These are phyloP conservation scores for Scheffersomyces lignosus DNA, from an alignment of 805 yeast species.

Conservation along the genomic window DNA sequence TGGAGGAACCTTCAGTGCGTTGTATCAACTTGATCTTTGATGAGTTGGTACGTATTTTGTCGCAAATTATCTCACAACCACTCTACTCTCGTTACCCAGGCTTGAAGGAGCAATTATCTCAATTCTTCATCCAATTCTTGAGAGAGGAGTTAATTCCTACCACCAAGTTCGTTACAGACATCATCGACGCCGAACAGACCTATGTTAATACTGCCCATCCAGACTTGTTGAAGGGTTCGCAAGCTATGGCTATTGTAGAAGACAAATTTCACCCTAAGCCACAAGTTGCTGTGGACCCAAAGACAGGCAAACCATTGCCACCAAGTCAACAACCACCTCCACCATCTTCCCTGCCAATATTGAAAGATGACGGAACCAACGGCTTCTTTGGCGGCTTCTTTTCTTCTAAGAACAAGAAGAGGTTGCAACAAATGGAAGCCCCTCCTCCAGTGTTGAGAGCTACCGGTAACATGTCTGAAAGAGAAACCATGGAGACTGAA, in stretches of 20 bases:
- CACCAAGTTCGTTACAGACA: conserved; percentile 77
- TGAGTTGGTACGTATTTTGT: conserved; percentile 86
- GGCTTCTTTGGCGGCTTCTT: conserved; percentile 97
- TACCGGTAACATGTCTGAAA: conserved; percentile 87
- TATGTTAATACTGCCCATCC: conserved; percentile 98
- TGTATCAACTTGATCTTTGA: conserved; percentile 91
- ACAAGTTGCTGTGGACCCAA: conserved; percentile 80
- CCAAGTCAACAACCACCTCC: conserved; percentile 36
- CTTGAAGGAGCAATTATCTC: conserved; percentile 81
- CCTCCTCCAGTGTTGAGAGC: conserved; percentile 96
- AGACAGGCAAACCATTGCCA: conserved; percentile 80
- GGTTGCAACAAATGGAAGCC: conserved; percentile 93
- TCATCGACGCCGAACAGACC: conserved; percentile 84
- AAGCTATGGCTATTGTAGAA: conserved; percentile 89
- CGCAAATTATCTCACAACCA: conserved; percentile 75
- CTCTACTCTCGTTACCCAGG: conserved; percentile 88
- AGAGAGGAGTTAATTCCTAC: conserved; percentile 83
- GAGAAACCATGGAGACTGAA: conserved; percentile 96
- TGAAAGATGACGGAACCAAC: conserved; percentile 51
- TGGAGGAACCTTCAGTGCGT: conserved; percentile 89
- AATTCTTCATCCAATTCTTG: conserved; percentile 74
- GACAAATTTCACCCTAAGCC: conserved; percentile 79
- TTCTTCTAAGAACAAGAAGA: conserved; percentile 87
- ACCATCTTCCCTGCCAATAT: conserved; percentile 11
- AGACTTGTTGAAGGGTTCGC: conserved; percentile 90